A percentile compares a stretch with the other conserved stretches of the same genome.
These are phyloP conservation scores for Lipomyces chichibuensis DNA, from an alignment of 805 yeast species.

Conservation along the genomic window DNA sequence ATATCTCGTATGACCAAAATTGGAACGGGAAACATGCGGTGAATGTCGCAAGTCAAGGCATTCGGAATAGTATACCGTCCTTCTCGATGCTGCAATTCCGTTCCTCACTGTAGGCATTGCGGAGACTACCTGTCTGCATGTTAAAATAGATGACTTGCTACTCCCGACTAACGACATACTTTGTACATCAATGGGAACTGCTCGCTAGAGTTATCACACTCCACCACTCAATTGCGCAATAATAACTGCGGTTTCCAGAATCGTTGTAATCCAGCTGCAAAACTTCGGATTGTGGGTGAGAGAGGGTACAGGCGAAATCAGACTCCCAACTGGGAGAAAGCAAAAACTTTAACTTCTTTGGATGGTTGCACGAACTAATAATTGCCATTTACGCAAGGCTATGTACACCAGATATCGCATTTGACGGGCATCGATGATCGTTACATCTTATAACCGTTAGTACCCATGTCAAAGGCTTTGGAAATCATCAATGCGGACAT, in stretches of 20 bases:
- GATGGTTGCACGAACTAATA: background rate
- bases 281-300: background rate
- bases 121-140: background rate
- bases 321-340: background rate
- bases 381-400: too few relatives aligned
- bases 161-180: background rate
- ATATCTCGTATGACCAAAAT: background rate
- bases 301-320: background rate
- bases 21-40: background rate
- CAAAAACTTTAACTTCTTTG: background rate
- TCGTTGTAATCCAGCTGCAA: background rate
- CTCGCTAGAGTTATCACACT: background rate
- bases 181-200: background rate
- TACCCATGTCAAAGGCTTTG: conserved; percentile 2
- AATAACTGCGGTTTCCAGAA: background rate
- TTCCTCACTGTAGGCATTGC: background rate
- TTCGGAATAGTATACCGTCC: background rate
- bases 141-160: background rate
- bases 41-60: background rate
- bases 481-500: conserved; percentile 2
- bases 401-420: too few relatives aligned
- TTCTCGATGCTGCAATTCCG: background rate
- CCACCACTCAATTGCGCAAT: background rate
- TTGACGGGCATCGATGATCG: background rate
- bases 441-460: background rate